These are phyloP conservation scores for Bryum argenteum DNA, from an alignment of 225 moss, liverwort and hornwort genomes.

Conservation along the genomic window DNA sequence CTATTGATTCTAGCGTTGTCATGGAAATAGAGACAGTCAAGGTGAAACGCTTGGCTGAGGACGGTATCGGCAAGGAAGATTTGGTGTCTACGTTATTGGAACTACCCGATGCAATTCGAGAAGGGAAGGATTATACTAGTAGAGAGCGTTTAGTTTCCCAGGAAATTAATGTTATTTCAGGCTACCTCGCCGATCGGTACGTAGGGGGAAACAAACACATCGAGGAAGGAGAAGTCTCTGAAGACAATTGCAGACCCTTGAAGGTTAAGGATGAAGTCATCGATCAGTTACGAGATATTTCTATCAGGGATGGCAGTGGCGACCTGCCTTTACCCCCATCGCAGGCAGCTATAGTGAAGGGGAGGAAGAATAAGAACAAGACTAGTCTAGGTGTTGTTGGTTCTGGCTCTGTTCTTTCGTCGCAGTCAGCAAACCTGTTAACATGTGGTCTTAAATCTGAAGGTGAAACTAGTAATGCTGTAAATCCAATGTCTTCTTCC, in stretches of 20 bases:
- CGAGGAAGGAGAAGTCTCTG: conserved; percentile 67
- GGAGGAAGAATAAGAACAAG: conserved; percentile 98
- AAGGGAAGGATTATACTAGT: conserved; percentile 32
- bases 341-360: conserved; percentile 74
- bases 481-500: conserved; percentile 34
- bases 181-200: conserved; percentile 38
- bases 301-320: conserved; percentile 51
- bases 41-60: conserved; percentile 39
- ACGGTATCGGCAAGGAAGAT: conserved; percentile 36
- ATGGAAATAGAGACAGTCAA: conserved; percentile 48
- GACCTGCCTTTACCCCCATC: conserved; percentile 57
- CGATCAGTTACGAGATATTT: conserved; percentile 62
- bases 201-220: conserved; percentile 43
- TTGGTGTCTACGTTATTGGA: conserved; percentile 44
- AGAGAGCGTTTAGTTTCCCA: conserved; percentile 32
- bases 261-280: conserved; percentile 53
- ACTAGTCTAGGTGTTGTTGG: conserved; percentile 49
- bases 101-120: conserved; percentile 44
- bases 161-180: conserved; percentile 37
- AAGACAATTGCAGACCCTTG: conserved; percentile 64
- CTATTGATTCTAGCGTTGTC: conserved; percentile 31
- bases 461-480: conserved; percentile 66
- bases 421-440: conserved; percentile 41
- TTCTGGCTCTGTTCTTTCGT: conserved; percentile 28
- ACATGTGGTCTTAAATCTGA: conserved; percentile 48